These are phyloP conservation scores for Peronospora tabacina DNA, from an alignment of 352 stramenopile species.

Conservation along the genomic window DNA sequence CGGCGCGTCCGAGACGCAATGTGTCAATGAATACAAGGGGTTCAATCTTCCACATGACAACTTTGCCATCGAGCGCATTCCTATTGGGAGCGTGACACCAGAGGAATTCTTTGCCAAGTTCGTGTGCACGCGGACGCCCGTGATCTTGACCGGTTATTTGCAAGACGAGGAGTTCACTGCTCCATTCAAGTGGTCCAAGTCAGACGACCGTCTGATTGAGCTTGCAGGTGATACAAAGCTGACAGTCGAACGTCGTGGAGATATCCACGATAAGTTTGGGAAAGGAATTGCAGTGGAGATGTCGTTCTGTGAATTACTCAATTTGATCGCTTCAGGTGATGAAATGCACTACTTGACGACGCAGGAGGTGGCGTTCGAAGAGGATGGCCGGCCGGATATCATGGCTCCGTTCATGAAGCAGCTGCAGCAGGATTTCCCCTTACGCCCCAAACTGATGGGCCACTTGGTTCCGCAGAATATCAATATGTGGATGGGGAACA, in stretches of 20 bases:
- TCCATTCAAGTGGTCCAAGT: slow-evolving; percentile 54
- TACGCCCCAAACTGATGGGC: slow-evolving; percentile 77
- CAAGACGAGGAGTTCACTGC: slow-evolving; percentile 44
- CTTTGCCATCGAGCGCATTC: slow-evolving; percentile 46
- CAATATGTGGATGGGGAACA: slow-evolving; percentile 96
- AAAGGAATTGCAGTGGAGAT: slow-evolving; percentile 82
- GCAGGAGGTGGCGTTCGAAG: slow-evolving; percentile 80
- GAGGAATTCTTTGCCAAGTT: slow-evolving; percentile 75
- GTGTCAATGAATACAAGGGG: slow-evolving; percentile 55
- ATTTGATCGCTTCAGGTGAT: slow-evolving; percentile 57
- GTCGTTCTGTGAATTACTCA: slow-evolving; percentile 68
- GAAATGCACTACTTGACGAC: slow-evolving; percentile 86
- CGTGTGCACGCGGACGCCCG: slow-evolving; percentile 67
- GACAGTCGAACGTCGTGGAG: slow-evolving; percentile 72
- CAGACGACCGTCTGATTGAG: slow-evolving; percentile 56
- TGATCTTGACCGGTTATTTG: slow-evolving; percentile 67
- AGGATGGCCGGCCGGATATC: slow-evolving; percentile 67
- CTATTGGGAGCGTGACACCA: slow-evolving; percentile 43
- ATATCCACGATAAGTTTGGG: slow-evolving; percentile 68
- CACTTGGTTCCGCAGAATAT: slow-evolving; percentile 91
- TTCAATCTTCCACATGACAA: slow-evolving; percentile 39
- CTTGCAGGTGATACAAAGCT: slow-evolving; percentile 56
- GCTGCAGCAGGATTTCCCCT: slow-evolving; percentile 72
- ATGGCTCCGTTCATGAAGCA: slow-evolving; percentile 80
- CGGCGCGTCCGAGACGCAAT: slow-evolving; percentile 14